phyloP scores from a whole-genome alignment of 2,329 filamentous ascomycete genomes.

The Clarireedia paspali region DNA sequence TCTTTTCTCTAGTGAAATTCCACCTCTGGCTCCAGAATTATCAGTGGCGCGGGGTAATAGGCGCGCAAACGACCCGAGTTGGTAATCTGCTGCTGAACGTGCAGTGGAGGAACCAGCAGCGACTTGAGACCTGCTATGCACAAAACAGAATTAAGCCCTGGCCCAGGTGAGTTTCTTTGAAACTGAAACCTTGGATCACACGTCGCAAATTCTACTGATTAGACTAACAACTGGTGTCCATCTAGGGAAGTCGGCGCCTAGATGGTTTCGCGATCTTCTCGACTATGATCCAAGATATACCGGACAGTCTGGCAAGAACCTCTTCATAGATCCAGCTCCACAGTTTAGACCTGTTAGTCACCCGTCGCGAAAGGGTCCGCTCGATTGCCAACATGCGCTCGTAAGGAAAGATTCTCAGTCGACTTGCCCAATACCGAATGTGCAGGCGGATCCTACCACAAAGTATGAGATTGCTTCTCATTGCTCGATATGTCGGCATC shows the following conservation, averaged over 20 bases:
- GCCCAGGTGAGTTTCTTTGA: conserved; percentile 6
- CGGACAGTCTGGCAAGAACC: conserved; percentile 31
- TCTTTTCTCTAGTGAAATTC: background rate
- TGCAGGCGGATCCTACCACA: conserved; percentile 31
- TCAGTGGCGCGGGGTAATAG: conserved; percentile 1
- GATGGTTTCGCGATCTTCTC: conserved; percentile 37
- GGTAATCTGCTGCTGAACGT: background rate
- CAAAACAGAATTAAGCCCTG: conserved; percentile 1
- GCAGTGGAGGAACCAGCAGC: background rate
- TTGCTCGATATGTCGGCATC: conserved; percentile 54
- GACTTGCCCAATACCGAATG: conserved; percentile 34
- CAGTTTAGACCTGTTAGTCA: conserved; percentile 33
- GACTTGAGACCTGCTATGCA: conserved; percentile 2
- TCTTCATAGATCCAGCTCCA: conserved; percentile 51
- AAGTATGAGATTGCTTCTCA: conserved; percentile 51
- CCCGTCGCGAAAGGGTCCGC: conserved; percentile 26
- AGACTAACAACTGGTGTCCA: background rate
- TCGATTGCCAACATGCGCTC: conserved; percentile 52
- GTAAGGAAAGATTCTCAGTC: conserved; percentile 49
- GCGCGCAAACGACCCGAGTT: background rate
- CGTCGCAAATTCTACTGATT: background rate
- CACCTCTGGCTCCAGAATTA: background rate
- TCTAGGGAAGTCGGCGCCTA: conserved; percentile 43
- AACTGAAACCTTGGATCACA: no score
- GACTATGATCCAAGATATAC: conserved; percentile 35